Evolutionary conservation across 192 early-diverging fungal genomes (phyloP), one percentile per base, ranked within the genome.

Genomic region (Geosiphon pyriformis): DNA sequence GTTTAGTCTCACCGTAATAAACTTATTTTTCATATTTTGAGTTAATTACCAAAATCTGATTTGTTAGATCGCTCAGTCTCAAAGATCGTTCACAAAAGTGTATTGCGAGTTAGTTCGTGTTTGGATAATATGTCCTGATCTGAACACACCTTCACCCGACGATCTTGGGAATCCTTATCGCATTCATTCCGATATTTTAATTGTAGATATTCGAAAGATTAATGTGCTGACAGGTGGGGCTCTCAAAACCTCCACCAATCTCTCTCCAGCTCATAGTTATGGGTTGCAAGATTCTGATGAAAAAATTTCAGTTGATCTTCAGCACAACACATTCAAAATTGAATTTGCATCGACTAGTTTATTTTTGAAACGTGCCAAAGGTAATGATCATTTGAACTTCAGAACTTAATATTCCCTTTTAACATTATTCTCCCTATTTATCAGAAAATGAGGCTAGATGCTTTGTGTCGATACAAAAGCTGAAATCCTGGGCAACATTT

Each of bases 381-480:
- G 37, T 42, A 42, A 61, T 42, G 22, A 17, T 37, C n/a, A 49
- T 49, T 46, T n/a, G 34, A 32, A 65, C 59, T 50, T 29, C 26
- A n/a, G n/a, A n/a, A n/a, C n/a, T n/a, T n/a, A n/a, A n/a, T n/a
- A n/a, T n/a, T n/a, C 34, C 4, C 23, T 11, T 20, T 55, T 12
- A 2, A 12, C 15, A 34, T 55, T 42, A 15, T 70, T 42, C 6
- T 42, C 15, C 7, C 6, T 15, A 42, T 15, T 6, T 42, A 42
- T 42, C 37, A 78, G 76, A 69, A 26, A 46, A 66, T 17, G 59
- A 61, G 0, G 62, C 70, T 22, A 74, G 69, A 33, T 70, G 72
- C 1, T 46, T 78, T 11, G 53, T 78, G 3, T 31, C 53, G 12
- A 42, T 74, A 35, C 69, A 69, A 15, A 52, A 71, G 1, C 32